A percentile compares a stretch with the other conserved stretches of the same genome.
Evolutionary conservation across 208 protist species (phyloP).

Genomic region (Tritrichomonas musculus): DNA sequence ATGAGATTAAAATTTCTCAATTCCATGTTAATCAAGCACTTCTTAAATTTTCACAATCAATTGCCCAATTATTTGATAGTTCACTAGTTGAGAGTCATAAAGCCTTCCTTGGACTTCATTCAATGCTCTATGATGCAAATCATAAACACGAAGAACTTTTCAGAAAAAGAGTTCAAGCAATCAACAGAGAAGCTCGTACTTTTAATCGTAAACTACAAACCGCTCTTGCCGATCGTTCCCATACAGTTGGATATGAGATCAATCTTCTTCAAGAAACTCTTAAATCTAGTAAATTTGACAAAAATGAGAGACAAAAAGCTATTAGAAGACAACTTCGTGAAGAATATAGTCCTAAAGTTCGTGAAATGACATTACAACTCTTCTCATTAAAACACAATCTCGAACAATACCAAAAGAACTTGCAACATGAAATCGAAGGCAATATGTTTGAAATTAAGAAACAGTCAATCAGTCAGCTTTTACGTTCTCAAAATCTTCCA

Average conservation of each 20-base stretch:
- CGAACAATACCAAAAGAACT: constrained; percentile 1
- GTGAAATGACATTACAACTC: neutral
- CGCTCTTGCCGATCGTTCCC: neutral
- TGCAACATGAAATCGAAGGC: constrained; percentile 28
- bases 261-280: constrained; percentile 4
- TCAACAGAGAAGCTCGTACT: neutral
- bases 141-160: constrained; percentile 22
- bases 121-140: constrained; percentile 11
- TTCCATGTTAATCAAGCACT: constrained; percentile 16
- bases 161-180: neutral
- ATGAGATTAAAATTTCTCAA: constrained; percentile 31
- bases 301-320: neutral
- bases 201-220: constrained; percentile 1
- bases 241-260: constrained; percentile 21
- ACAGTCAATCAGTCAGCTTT: neutral
- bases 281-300: neutral
- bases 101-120: neutral
- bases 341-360: constrained; percentile 12
- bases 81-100: neutral
- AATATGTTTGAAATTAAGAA: constrained; percentile 33
- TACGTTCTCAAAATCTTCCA: neutral
- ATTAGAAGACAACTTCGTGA: neutral
- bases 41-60: constrained; percentile 15
- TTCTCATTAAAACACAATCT: constrained; percentile 25
- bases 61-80: neutral